Conservation (phyloP, 768 basidiomycete genomes). For the Cytidiella melzeri region DNA sequence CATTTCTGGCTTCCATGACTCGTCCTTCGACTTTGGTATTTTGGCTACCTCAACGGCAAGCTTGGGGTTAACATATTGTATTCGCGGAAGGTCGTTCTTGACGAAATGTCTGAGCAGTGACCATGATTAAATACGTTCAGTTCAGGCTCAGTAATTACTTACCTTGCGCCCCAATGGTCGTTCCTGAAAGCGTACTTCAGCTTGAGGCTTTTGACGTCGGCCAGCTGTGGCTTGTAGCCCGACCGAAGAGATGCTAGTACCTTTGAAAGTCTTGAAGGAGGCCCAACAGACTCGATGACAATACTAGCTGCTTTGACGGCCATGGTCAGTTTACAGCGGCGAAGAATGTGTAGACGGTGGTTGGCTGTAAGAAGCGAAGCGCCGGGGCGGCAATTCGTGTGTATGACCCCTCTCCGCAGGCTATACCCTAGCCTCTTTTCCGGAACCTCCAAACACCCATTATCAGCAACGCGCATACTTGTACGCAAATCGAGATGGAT, state of each 20-base stretch:
- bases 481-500: conserved; percentile 11
- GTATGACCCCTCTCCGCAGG: not conserved
- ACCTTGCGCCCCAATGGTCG: conserved; percentile 76
- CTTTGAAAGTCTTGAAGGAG: conserved; percentile 50
- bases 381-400: not conserved
- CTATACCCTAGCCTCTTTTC: not conserved
- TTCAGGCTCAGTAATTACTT: conserved; percentile 14
- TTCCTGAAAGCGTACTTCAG: conserved; percentile 55
- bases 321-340: conserved; percentile 4
- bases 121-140: not conserved
- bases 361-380: not conserved
- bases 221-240: conserved; percentile 44
- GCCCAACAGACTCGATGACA: conserved; percentile 25
- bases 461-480: not conserved
- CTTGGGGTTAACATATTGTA: conserved; percentile 70
- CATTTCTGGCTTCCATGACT: conserved; percentile 57
- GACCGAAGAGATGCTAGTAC: conserved; percentile 46
- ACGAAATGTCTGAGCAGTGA: conserved; percentile 65
- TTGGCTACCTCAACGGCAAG: conserved; percentile 56
- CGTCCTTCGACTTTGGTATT: conserved; percentile 44
- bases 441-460: not conserved
- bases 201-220: conserved; percentile 43
- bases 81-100: conserved; percentile 71
- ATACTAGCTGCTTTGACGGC: not conserved
- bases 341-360: not conserved